These are phyloP conservation scores for Calonectria pseudoturangicola DNA, from an alignment of 2,329 filamentous ascomycete genomes.

Conservation along the genomic window DNA sequence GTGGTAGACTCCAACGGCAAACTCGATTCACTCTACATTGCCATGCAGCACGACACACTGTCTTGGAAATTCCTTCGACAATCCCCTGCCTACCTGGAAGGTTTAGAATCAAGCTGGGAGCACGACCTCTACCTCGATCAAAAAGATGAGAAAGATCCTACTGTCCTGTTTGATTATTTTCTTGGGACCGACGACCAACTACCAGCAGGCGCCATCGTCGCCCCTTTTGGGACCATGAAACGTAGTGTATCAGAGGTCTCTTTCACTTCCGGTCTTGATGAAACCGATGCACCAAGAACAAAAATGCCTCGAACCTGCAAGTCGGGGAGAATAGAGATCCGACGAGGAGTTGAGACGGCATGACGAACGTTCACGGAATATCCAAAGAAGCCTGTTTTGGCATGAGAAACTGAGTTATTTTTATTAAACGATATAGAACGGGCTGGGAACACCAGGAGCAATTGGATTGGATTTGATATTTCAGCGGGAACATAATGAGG, in stretches of 20 bases:
- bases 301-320: conserved; percentile 65
- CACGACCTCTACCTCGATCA: conserved; percentile 71
- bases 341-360: conserved; percentile 54
- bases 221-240: conserved; percentile 65
- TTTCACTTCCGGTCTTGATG: conserved; percentile 59
- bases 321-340: conserved; percentile 63
- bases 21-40: conserved; percentile 76
- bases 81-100: conserved; percentile 69
- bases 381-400: conserved; percentile 12
- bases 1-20: conserved; percentile 72
- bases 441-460: conserved; percentile 35
- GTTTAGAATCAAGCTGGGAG: conserved; percentile 73
- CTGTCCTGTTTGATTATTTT: conserved; percentile 41
- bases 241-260: conserved; percentile 72
- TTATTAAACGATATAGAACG: conserved; percentile 36
- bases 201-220: conserved; percentile 48
- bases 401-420: conserved; percentile 37
- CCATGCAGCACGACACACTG: conserved; percentile 72
- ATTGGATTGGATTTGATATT: conserved; percentile 23
- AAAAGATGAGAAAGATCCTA: conserved; percentile 51
- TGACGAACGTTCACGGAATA: conserved; percentile 24
- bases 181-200: conserved; percentile 47
- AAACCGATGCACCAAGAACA: conserved; percentile 58
- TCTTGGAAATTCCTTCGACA: conserved; percentile 73
- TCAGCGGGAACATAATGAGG: conserved; percentile 36